Base-by-base conservation (phyloP, 129 eudicot species). In the Scalesia atractyloides region DNA sequence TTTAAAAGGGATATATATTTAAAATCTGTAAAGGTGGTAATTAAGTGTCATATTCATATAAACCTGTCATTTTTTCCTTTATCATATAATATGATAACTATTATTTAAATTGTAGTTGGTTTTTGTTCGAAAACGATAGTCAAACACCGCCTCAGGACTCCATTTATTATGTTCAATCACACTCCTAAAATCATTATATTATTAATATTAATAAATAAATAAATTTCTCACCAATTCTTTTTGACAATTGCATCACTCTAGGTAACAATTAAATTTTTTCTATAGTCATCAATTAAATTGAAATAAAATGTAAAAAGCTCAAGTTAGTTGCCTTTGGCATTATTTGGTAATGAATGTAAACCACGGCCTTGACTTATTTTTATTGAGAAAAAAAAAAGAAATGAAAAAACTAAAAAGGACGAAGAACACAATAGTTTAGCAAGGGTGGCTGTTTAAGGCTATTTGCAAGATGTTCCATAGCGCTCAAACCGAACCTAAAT, bases 81-180 rank as follows among this genome's bases (percentile, higher is more conserved):
- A 33, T 71, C 5, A 14, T 51, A 26, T 49, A 9, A 5, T 46
- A 30, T 30, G 34, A 30, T 5, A 8, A 54, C 34, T 19, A n/a
- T 12, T 49, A 64, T 58, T 66, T 70, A 60, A 73, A 72, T 41
- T 47, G 81, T 60, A 67, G 87, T 78, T 74, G 91, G 86, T 83
- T 34, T 75, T 48, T 78, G 47, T 78, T 80, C 53, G 91, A 86
- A 26, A 86, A 68, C 37, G 91, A 86, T 78, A 83, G 91, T 86
- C 88, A 83, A 82, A 74, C 63, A 5, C 26, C 57, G 59, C 41
- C 8, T 48, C 30, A 50, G 41, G 24, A 33, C 34, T 46, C 61
- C 19, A 59, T 59, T 20, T 48, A 49, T 69, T 69, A 44, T 59
- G 69, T 77, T 19, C 75, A 48, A 69, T 69, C 81, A 77, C 1